Evolutionary conservation across 2,329 filamentous ascomycete genomes (phyloP).

Genomic region (Xylariaceae sp.): DNA sequence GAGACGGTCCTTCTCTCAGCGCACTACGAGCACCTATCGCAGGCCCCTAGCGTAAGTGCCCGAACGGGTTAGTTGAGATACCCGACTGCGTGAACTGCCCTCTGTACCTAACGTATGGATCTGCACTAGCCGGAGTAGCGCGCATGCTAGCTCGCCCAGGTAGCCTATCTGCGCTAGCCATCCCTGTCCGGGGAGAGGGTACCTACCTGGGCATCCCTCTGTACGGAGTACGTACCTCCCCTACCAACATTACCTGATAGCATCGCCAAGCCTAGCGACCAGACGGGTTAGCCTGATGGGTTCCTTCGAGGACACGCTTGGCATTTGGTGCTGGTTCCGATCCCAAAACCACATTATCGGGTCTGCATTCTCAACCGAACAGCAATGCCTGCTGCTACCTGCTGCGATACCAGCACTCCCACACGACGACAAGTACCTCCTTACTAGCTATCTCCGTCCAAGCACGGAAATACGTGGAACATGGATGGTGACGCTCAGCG

Average conservation of each 20-base stretch:
- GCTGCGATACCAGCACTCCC: too few relatives aligned
- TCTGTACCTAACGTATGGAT: not conserved
- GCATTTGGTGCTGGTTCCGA: conserved; percentile 12
- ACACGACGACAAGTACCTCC: not conserved
- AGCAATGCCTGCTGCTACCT: not conserved
- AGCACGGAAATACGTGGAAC: not conserved
- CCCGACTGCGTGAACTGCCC: not conserved
- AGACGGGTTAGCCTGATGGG: not conserved
- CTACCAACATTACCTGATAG: not conserved
- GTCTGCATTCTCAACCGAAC: conserved; percentile 7
- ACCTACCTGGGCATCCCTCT: too few relatives aligned
- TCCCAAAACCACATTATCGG: conserved; percentile 19
- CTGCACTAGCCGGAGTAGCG: not conserved
- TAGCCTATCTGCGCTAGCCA: not conserved
- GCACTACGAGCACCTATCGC: too few relatives aligned
- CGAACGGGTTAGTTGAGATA: too few relatives aligned
- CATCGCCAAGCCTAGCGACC: not conserved
- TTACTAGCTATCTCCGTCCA: not conserved
- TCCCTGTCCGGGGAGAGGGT: not conserved
- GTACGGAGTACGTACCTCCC: too few relatives aligned
- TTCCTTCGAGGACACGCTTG: not conserved
- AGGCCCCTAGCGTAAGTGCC: too few relatives aligned
- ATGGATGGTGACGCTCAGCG: not conserved
- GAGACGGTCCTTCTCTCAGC: too few relatives aligned
- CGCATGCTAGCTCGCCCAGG: not conserved